A percentile compares a stretch with the other conserved stretches of the same genome.
These are phyloP conservation scores for Gossypium stocksii DNA, from an alignment of 345 rosid genomes.

Conservation along the genomic window DNA sequence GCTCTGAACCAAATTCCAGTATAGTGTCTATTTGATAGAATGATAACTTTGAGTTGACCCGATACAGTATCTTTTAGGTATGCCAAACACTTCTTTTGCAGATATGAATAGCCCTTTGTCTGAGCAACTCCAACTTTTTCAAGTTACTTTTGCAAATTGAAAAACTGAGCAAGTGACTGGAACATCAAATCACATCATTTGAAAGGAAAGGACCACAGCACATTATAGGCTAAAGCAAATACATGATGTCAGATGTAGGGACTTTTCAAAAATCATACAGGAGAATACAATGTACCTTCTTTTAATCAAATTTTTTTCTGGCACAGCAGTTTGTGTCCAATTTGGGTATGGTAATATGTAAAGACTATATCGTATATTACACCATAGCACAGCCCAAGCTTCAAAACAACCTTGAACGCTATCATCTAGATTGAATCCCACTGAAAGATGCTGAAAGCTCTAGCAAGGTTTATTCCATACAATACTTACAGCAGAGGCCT, in stretches of 20 bases:
- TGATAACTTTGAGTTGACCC: neutral
- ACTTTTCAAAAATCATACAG: neutral
- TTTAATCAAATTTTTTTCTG: neutral
- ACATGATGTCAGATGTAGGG: neutral
- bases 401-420: neutral
- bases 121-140: neutral
- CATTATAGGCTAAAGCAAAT: neutral
- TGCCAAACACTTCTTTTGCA: neutral
- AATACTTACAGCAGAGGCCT: neutral
- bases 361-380: neutral
- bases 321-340: slow-evolving; percentile 3
- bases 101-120: neutral
- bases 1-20: neutral
- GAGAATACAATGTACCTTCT: neutral
- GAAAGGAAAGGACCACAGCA: neutral
- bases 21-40: neutral
- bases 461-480: neutral
- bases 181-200: neutral
- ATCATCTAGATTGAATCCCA: slow-evolving; percentile 2
- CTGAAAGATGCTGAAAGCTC: slow-evolving; percentile 1
- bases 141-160: neutral
- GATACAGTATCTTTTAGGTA: neutral
- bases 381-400: neutral
- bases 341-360: neutral
- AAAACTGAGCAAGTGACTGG: neutral